A percentile compares a stretch with the other conserved stretches of the same genome.
phyloP scores from a whole-genome alignment of 1,284 basidiomycete species.

The Cystobasidium pallidum region DNA sequence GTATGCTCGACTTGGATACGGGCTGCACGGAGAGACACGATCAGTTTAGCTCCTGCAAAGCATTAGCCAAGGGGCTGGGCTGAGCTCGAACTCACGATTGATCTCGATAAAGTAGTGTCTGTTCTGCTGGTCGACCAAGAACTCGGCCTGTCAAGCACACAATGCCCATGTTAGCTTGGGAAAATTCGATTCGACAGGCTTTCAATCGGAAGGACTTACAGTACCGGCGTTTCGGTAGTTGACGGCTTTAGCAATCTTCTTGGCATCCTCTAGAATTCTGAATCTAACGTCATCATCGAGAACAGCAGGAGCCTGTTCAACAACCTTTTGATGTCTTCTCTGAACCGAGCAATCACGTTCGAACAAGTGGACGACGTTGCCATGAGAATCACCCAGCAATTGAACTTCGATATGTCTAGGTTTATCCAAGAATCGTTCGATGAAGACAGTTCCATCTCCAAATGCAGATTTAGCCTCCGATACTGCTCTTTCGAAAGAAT shows the following conservation, averaged over 20 bases:
- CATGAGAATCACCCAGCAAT: constrained; percentile 83
- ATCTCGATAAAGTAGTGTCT: constrained; percentile 98
- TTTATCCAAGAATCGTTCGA: constrained; percentile 67
- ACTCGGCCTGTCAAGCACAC: constrained; percentile 58
- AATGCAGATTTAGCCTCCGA: constrained; percentile 95
- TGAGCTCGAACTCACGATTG: constrained; percentile 51
- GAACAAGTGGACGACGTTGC: constrained; percentile 95
- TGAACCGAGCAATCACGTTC: constrained; percentile 99
- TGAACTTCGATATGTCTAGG: constrained; percentile 98
- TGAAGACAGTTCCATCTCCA: constrained; percentile 97
- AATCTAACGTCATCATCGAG: constrained; percentile 88
- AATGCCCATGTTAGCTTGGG: neutral
- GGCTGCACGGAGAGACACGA: constrained; percentile 54
- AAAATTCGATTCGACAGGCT: neutral
- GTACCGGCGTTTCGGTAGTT: constrained; percentile 96
- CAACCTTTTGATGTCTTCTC: constrained; percentile 96
- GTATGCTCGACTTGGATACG: constrained; percentile 99
- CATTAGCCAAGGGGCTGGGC: too few species aligned
- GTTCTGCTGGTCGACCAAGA: constrained; percentile 89
- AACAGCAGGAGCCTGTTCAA: constrained; percentile 96
- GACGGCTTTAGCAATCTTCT: constrained; percentile 89
- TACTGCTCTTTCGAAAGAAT: constrained; percentile 88
- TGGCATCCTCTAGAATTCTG: constrained; percentile 85
- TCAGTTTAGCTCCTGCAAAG: too few species aligned
- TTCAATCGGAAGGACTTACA: constrained; percentile 54